Conservation (phyloP, 2,329 filamentous ascomycete species). For the Coleophoma crateriformis region DNA sequence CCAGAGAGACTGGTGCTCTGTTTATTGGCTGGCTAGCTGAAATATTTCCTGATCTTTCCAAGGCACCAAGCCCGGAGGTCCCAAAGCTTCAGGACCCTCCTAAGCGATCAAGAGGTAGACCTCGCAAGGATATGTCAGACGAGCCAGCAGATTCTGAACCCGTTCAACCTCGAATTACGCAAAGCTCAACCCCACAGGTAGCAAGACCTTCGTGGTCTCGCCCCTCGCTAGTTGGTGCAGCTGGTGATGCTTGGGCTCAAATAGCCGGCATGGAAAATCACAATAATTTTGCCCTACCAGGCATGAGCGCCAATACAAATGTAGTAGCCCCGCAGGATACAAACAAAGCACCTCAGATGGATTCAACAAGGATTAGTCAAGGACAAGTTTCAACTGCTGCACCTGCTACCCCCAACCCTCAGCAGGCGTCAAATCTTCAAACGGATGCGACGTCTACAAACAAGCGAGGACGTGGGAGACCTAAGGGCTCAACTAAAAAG, state of each 20-base stretch:
- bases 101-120: neutral
- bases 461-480: slow-evolving; percentile 33
- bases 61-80: slow-evolving; percentile 12
- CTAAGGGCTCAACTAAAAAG: slow-evolving; percentile 45
- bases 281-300: too few species aligned
- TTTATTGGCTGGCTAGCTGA: slow-evolving; percentile 59
- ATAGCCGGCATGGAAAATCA: neutral
- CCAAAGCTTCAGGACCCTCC: slow-evolving; percentile 6
- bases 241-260: neutral
- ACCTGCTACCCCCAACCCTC: neutral
- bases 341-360: neutral
- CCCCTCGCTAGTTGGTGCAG: neutral
- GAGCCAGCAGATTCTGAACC: slow-evolving; percentile 8
- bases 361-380: neutral
- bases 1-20: slow-evolving; percentile 50
- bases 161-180: neutral
- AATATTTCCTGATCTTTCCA: slow-evolving; percentile 45
- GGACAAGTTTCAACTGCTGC: neutral
- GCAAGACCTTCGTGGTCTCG: neutral
- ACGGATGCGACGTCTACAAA: slow-evolving; percentile 11
- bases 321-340: neutral
- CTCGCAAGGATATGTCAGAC: slow-evolving; percentile 17
- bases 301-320: too few species aligned
- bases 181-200: neutral
- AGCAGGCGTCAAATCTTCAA: neutral